These are phyloP conservation scores for Penicillium hesseltinei DNA, from an alignment of 2,329 filamentous ascomycete genomes.

Conservation along the genomic window DNA sequence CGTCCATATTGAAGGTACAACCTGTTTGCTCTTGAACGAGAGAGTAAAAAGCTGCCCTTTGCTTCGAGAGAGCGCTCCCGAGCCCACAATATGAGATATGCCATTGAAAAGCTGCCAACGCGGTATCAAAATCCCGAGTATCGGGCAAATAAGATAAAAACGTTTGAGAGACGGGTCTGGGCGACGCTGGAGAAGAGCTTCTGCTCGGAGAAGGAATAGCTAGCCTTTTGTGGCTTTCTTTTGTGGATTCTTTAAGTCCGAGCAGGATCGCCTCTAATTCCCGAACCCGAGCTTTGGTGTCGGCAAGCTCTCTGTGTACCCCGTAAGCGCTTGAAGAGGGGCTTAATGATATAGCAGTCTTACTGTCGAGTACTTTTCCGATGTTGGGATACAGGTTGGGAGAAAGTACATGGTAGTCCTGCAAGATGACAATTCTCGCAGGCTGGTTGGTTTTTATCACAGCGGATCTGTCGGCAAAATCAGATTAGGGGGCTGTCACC, in stretches of 20 bases:
- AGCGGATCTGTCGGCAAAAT: conserved; percentile 23
- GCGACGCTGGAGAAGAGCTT: conserved; percentile 3
- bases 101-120: conserved; percentile 20
- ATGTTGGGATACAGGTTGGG: conserved; percentile 9
- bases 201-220: conserved; percentile 4
- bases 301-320: conserved; percentile 19
- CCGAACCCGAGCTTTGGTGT: conserved; percentile 19
- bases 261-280: conserved; percentile 19
- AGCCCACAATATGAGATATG: conserved; percentile 24
- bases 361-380: conserved; percentile 23
- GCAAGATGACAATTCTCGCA: conserved; percentile 26
- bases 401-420: conserved; percentile 22
- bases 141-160: conserved; percentile 16
- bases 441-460: conserved; percentile 23
- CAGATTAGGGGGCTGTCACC: not conserved
- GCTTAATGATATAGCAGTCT: conserved; percentile 1
- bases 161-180: not conserved
- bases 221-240: not conserved
- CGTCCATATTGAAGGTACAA: conserved; percentile 20
- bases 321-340: conserved; percentile 2
- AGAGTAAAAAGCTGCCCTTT: conserved; percentile 18
- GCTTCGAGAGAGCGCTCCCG: conserved; percentile 15
- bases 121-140: conserved; percentile 18
- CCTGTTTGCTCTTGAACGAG: conserved; percentile 18
- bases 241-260: conserved; percentile 5